Conservation (phyloP, 495 filamentous ascomycete species). For the Daldinia bambusicola region DNA sequence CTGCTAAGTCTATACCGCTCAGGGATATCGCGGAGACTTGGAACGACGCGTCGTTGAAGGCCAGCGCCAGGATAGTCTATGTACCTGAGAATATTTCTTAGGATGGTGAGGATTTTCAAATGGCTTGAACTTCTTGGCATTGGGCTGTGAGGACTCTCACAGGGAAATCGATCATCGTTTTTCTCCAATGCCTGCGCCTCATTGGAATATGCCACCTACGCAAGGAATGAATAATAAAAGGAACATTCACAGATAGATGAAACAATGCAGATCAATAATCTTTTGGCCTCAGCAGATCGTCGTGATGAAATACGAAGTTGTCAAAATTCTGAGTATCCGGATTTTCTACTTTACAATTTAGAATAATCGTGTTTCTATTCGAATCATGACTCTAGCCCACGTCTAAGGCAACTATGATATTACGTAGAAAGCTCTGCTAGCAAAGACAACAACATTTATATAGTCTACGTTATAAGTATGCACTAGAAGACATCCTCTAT, state of each 20-base stretch:
- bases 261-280: not conserved
- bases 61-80: conserved; percentile 41
- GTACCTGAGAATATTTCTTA: conserved; percentile 38
- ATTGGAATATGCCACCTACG: not conserved
- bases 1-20: conserved; percentile 28
- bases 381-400: too few relatives aligned
- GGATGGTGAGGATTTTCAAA: not conserved
- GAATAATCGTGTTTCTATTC: too few relatives aligned
- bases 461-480: too few relatives aligned
- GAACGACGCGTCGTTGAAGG: conserved; percentile 32
- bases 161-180: not conserved
- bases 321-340: not conserved
- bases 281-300: not conserved
- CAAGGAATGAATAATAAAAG: not conserved
- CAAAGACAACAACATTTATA: too few relatives aligned
- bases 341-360: too few relatives aligned
- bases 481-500: not conserved
- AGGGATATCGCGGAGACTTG: conserved; percentile 46
- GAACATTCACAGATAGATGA: not conserved
- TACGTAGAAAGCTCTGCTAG: too few relatives aligned
- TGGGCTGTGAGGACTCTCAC: not conserved
- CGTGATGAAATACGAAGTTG: not conserved
- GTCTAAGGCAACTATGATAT: too few relatives aligned
- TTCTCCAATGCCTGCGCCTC: not conserved
- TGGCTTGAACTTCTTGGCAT: not conserved